These are phyloP conservation scores for Sergeia podlipaevii DNA, from an alignment of 208 protist genomes.

Conservation along the genomic window DNA sequence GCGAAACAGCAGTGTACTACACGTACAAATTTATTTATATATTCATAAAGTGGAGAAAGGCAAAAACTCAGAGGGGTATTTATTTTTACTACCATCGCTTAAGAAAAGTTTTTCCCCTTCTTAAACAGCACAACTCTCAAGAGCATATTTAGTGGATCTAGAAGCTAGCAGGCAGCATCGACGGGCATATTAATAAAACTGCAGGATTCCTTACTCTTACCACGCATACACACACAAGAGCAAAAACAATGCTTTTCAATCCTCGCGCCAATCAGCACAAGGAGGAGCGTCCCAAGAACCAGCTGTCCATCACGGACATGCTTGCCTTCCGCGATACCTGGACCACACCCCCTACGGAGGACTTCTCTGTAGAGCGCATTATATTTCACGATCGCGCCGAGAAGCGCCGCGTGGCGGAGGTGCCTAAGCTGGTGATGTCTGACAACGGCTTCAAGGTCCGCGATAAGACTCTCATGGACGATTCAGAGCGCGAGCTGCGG, in stretches of 20 bases:
- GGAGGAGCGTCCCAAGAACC: conserved; percentile 68
- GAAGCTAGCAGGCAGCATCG: too few relatives aligned
- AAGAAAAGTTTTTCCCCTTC: too few relatives aligned
- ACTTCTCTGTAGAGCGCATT: conserved; percentile 73
- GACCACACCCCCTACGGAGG: conserved; percentile 39
- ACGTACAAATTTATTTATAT: too few relatives aligned
- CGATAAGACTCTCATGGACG: conserved; percentile 63
- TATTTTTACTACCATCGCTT: too few relatives aligned
- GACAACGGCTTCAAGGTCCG: conserved; percentile 83
- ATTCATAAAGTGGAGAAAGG: too few relatives aligned
- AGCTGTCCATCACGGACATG: conserved; percentile 70
- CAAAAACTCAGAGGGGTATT: too few relatives aligned
- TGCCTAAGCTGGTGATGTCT: conserved; percentile 72
- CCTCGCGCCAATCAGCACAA: conserved; percentile 47
- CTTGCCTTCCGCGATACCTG: conserved; percentile 86
- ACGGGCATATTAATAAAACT: too few relatives aligned
- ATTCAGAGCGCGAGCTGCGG: conserved; percentile 63
- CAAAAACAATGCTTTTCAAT: conserved; percentile 69
- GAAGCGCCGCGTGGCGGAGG: conserved; percentile 56
- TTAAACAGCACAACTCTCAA: too few relatives aligned
- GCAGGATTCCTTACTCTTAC: too few relatives aligned
- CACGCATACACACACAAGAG: not conserved
- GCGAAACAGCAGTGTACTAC: too few relatives aligned
- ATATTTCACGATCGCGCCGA: conserved; percentile 46
- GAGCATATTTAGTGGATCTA: too few relatives aligned